phyloP scores from a whole-genome alignment of 345 rosid genomes.

The Euphorbia lathyris region DNA sequence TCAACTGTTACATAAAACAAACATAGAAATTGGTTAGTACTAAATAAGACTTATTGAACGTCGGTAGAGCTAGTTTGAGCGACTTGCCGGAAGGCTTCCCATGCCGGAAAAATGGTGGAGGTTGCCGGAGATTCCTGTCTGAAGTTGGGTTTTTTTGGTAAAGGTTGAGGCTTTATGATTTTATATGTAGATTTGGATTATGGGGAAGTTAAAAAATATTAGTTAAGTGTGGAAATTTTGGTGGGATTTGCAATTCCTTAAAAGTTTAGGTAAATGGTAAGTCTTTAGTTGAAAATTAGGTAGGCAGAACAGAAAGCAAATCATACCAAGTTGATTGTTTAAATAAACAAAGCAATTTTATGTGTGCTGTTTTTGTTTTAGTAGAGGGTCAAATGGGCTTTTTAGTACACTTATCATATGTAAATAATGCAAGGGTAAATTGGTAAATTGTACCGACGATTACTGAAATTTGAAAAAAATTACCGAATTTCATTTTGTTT shows the following conservation, averaged over 20 bases:
- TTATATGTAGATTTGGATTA: background rate
- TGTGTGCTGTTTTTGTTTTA: too few relatives aligned
- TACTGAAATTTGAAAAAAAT: too few relatives aligned
- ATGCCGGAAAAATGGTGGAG: constrained; percentile 1
- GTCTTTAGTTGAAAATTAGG: background rate
- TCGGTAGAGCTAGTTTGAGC: background rate
- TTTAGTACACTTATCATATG: too few relatives aligned
- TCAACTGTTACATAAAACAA: background rate
- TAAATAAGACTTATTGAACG: background rate
- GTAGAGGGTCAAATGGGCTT: too few relatives aligned
- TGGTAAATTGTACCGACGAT: too few relatives aligned
- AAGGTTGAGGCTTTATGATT: background rate
- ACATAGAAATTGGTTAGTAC: background rate
- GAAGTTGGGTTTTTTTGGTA: background rate
- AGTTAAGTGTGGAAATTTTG: background rate
- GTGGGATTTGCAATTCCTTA: background rate
- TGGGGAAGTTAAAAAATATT: background rate
- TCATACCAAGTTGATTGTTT: too few relatives aligned
- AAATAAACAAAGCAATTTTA: too few relatives aligned
- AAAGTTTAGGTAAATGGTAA: background rate
- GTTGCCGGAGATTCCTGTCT: background rate
- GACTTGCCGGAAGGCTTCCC: constrained; percentile 13
- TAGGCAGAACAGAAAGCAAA: background rate
- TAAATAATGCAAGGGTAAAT: too few relatives aligned
- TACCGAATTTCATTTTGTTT: too few relatives aligned